Conservation (phyloP, 192 early-diverging fungal species). For the Gorgonomyces haynaldii region DNA sequence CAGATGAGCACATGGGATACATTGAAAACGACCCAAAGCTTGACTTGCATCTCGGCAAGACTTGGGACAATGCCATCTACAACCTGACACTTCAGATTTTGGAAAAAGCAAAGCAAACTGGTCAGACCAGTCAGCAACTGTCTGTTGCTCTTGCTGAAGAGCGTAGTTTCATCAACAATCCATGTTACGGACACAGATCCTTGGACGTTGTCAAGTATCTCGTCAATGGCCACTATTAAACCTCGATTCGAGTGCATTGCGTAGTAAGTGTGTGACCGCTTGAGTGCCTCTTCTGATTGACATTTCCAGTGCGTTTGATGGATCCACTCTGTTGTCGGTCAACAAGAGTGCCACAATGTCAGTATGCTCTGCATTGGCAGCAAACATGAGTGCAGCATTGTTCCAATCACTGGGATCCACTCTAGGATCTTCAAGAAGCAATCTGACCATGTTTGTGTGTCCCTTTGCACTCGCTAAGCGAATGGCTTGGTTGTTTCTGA, state of each 20-base stretch:
- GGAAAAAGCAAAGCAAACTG: slow-evolving; percentile 1
- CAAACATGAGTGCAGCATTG: neutral
- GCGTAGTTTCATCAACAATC: slow-evolving; percentile 12
- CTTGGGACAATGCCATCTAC: slow-evolving; percentile 27
- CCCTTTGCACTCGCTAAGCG: no score
- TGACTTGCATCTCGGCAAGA: slow-evolving; percentile 28
- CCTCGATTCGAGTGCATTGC: no score
- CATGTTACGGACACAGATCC: slow-evolving; percentile 30
- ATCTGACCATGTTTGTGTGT: no score
- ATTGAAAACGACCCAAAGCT: slow-evolving; percentile 28
- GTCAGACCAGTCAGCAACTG: slow-evolving; percentile 26
- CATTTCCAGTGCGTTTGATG: no score
- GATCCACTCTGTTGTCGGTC: neutral
- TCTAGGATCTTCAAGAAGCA: neutral
- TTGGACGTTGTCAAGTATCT: slow-evolving; percentile 23
- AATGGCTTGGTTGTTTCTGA: no score
- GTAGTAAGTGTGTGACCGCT: no score
- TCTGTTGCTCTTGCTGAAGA: slow-evolving; percentile 23
- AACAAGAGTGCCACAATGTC: neutral
- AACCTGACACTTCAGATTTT: slow-evolving; percentile 22
- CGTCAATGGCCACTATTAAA: slow-evolving; percentile 14
- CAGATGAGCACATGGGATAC: slow-evolving; percentile 25
- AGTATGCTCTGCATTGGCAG: neutral
- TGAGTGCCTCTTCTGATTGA: no score
- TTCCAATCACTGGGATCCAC: neutral